Conservation (phyloP, 2,329 filamentous ascomycete species). For the Dothidotthia symphoricarpi region DNA sequence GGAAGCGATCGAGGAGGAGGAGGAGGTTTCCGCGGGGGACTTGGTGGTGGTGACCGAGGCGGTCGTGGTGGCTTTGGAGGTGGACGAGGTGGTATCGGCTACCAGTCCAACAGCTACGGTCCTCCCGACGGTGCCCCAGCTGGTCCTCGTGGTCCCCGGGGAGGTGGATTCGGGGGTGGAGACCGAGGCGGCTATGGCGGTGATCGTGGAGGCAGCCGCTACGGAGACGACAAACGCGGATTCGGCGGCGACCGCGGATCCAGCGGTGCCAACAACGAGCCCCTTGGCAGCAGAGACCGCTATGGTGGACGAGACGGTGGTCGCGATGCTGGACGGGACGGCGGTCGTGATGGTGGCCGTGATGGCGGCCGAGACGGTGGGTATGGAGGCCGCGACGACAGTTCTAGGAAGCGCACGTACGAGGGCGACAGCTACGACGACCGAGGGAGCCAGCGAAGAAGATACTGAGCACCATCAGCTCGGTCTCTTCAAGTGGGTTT, state of each 20-base stretch:
- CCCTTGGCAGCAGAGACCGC: constrained; percentile 63
- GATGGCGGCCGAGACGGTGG: constrained; percentile 35
- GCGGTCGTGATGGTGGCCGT: constrained; percentile 23
- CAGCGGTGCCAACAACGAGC: constrained; percentile 80
- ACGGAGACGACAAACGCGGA: constrained; percentile 20
- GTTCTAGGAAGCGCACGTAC: constrained; percentile 59
- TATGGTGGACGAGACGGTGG: constrained; percentile 36
- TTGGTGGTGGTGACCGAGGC: constrained; percentile 52
- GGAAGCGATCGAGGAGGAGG: constrained; percentile 45
- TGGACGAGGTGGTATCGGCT: constrained; percentile 49
- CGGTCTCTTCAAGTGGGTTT: constrained; percentile 33
- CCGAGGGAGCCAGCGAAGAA: constrained; percentile 55
- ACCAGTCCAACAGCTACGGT: constrained; percentile 44
- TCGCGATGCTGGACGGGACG: constrained; percentile 33
- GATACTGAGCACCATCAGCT: constrained; percentile 50
- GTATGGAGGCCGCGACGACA: constrained; percentile 36
- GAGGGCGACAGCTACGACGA: constrained; percentile 82
- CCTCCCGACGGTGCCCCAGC: constrained; percentile 51
- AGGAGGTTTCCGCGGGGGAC: constrained; percentile 41
- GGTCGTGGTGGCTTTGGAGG: constrained; percentile 37
- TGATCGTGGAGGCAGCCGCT: constrained; percentile 32
- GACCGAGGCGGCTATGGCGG: constrained; percentile 40
- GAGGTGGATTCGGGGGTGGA: constrained; percentile 41
- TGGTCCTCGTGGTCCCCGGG: constrained; percentile 46
- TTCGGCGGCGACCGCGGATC: constrained; percentile 36